Evolutionary conservation across 2,329 filamentous ascomycete species (phyloP).

Genomic region (Clarireedia paspali): DNA sequence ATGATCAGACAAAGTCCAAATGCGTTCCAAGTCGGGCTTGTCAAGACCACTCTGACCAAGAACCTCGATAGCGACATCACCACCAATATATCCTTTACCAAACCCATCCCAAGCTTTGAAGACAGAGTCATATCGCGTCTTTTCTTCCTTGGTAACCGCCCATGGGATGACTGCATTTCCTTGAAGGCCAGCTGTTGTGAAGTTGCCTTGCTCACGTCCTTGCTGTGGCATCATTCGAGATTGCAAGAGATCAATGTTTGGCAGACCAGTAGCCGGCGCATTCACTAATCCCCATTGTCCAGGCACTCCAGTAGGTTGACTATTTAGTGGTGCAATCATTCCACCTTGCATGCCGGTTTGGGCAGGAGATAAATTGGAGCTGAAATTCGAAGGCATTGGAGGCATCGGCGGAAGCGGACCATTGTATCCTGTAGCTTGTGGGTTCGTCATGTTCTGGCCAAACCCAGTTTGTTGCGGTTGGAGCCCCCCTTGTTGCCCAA

Average conservation of each 20-base stretch:
- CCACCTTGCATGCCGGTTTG: constrained; percentile 51
- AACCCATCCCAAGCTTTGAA: constrained; percentile 97
- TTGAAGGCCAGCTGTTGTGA: constrained; percentile 77
- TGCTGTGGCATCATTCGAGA: constrained; percentile 96
- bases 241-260: constrained; percentile 88
- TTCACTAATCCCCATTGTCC: constrained; percentile 99
- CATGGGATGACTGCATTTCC: constrained; percentile 95
- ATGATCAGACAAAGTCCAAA: constrained; percentile 92
- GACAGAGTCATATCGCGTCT: constrained; percentile 89
- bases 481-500: constrained; percentile 49
- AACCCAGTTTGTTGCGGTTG: constrained; percentile 67
- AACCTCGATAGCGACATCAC: constrained; percentile 91
- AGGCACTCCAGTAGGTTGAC: constrained; percentile 88
- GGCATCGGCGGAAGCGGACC: constrained; percentile 75
- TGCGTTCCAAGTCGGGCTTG: constrained; percentile 79
- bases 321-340: constrained; percentile 58
- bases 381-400: constrained; percentile 72
- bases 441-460: constrained; percentile 51
- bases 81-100: constrained; percentile 83
- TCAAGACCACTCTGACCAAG: constrained; percentile 93
- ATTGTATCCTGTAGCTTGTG: constrained; percentile 70
- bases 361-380: constrained; percentile 51
- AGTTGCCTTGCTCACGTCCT: constrained; percentile 75
- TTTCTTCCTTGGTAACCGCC: constrained; percentile 98
- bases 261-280: constrained; percentile 77